Conservation (phyloP, 2,329 filamentous ascomycete genomes). For the Teratosphaeria gauchensis region DNA sequence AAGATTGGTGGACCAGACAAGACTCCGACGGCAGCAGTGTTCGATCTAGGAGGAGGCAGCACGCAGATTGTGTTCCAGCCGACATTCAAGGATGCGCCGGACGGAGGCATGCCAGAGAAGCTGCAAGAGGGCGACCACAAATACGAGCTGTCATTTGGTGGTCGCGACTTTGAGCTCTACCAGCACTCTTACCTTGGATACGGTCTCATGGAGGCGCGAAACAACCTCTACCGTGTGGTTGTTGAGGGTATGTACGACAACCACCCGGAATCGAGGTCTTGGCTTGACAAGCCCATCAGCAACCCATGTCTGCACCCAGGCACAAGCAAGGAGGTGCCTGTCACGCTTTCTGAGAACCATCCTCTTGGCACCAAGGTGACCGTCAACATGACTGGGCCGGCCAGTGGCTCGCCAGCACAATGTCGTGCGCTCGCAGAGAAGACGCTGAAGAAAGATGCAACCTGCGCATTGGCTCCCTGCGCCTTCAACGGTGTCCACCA, state of each 20-base stretch:
- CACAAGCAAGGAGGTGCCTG: constrained; percentile 62
- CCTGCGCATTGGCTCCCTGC: constrained; percentile 79
- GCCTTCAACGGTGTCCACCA: constrained; percentile 98
- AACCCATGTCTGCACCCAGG: constrained; percentile 84
- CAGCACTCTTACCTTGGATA: constrained; percentile 98
- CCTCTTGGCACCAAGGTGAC: constrained; percentile 54
- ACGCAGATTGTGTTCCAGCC: constrained; percentile 99
- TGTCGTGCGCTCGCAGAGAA: constrained; percentile 86
- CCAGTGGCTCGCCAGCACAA: constrained; percentile 65
- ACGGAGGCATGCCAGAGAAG: constrained; percentile 74
- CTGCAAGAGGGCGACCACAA: constrained; percentile 90
- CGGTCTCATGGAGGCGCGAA: constrained; percentile 88
- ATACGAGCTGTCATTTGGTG: constrained; percentile 83
- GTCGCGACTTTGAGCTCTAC: constrained; percentile 84
- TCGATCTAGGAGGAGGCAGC: constrained; percentile 91
- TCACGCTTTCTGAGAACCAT: constrained; percentile 59
- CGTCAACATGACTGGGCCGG: constrained; percentile 82
- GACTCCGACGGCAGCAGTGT: constrained; percentile 83
- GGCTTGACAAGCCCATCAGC: constrained; percentile 60
- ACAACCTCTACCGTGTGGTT: constrained; percentile 69
- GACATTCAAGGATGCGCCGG: constrained; percentile 64
- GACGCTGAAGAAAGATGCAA: constrained; percentile 76
- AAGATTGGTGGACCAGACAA: constrained; percentile 93
- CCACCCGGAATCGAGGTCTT: constrained; percentile 48
- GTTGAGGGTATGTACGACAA: constrained; percentile 60